phyloP scores from a whole-genome alignment of 169 alveolate genomes.

The Babesia ovata region DNA sequence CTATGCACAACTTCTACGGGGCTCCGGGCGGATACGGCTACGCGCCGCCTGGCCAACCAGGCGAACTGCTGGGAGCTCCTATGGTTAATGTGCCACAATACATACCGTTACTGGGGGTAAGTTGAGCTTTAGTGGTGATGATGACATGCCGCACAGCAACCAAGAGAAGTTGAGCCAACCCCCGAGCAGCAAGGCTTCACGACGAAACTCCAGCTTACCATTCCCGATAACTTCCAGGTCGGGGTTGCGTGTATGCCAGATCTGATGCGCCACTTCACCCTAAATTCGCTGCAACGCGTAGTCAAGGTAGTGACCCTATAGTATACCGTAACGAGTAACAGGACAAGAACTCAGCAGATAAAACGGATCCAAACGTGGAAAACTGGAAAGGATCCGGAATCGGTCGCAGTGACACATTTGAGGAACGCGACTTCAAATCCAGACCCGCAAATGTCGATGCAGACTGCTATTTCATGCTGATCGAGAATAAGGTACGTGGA shows the following conservation, averaged over 20 bases:
- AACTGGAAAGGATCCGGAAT: constrained; percentile 14
- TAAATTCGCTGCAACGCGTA: constrained; percentile 30
- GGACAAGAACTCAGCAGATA: constrained; percentile 15
- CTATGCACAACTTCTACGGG: constrained; percentile 6
- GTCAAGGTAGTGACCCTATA: not conserved
- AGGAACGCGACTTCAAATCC: constrained; percentile 29
- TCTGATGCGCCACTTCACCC: constrained; percentile 20
- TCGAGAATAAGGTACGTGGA: constrained; percentile 36
- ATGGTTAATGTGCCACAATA: constrained; percentile 5
- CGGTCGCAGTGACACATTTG: constrained; percentile 2
- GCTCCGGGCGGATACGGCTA: not conserved
- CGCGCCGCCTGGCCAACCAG: not conserved
- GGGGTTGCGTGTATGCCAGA: constrained; percentile 62
- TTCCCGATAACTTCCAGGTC: constrained; percentile 38
- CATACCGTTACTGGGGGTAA: not conserved
- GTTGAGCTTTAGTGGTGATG: not conserved
- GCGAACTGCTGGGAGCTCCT: not conserved
- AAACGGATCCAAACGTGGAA: constrained; percentile 12
- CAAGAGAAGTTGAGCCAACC: not conserved
- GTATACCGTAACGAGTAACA: not conserved
- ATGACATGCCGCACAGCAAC: not conserved
- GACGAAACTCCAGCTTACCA: constrained; percentile 32
- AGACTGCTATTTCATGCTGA: constrained; percentile 65
- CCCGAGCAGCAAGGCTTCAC: constrained; percentile 45
- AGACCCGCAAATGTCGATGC: constrained; percentile 52